phyloP scores from a whole-genome alignment of 495 filamentous ascomycete species.

The Xylaria bambusicola region DNA sequence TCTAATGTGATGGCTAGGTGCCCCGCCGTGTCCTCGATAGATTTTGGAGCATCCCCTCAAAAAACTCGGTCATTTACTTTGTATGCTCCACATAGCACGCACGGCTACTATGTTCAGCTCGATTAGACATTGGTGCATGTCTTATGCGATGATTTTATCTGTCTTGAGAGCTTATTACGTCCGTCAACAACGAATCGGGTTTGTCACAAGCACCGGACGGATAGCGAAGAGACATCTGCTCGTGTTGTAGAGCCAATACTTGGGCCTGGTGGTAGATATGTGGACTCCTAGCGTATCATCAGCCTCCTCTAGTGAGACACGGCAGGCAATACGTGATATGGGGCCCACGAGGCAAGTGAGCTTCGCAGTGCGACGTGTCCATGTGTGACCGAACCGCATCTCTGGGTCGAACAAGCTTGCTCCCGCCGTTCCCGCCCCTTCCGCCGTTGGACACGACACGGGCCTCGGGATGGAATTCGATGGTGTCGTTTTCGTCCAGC shows the following conservation, averaged over 20 bases:
- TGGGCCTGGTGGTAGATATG: not conserved
- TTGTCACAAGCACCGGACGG: not conserved
- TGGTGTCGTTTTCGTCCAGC: slow-evolving; percentile 4
- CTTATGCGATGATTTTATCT: not conserved
- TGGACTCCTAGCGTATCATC: slow-evolving; percentile 3
- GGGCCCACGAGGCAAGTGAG: slow-evolving; percentile 8
- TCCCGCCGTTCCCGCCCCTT: not conserved
- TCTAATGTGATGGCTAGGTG: too few relatives aligned
- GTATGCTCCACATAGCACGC: too few relatives aligned
- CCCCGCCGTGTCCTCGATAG: too few relatives aligned
- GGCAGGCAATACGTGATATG: slow-evolving; percentile 8
- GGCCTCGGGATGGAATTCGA: not conserved
- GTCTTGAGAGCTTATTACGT: not conserved
- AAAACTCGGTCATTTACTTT: too few relatives aligned
- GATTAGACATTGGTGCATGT: not conserved
- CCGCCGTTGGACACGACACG: slow-evolving; percentile 1
- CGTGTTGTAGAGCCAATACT: not conserved
- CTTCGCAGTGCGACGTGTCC: slow-evolving; percentile 7
- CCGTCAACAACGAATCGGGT: slow-evolving; percentile 12
- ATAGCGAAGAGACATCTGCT: not conserved
- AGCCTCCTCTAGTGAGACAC: not conserved
- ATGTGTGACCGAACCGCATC: slow-evolving; percentile 13
- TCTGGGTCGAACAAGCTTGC: slow-evolving; percentile 9
- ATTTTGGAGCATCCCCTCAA: too few relatives aligned
- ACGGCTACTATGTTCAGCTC: too few relatives aligned